A percentile compares a stretch with the other conserved stretches of the same genome.
Conservation (phyloP, 2,329 filamentous ascomycete species). For the Nothomitra cinnamomea region DNA sequence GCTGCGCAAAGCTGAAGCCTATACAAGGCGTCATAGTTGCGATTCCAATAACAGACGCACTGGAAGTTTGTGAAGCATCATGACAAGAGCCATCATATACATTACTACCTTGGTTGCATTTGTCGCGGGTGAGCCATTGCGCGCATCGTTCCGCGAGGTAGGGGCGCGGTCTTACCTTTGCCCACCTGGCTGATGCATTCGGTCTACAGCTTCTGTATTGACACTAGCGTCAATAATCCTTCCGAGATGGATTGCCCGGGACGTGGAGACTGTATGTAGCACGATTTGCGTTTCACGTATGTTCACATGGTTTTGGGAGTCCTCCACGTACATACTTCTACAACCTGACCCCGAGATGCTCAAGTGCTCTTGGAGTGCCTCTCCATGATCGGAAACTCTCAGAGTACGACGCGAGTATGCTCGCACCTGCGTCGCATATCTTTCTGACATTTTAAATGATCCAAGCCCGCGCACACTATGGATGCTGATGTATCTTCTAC, state of each 20-base stretch:
- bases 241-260: slow-evolving; percentile 55
- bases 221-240: slow-evolving; percentile 52
- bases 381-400: too few relatives aligned
- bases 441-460: slow-evolving; percentile 13
- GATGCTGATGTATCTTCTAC: background rate
- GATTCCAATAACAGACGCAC: too few relatives aligned
- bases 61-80: slow-evolving; percentile 12
- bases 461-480: slow-evolving; percentile 9
- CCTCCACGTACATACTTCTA: background rate
- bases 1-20: too few relatives aligned
- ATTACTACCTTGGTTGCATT: slow-evolving; percentile 25
- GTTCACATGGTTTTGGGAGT: background rate
- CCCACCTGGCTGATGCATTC: slow-evolving; percentile 4
- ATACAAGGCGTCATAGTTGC: too few relatives aligned
- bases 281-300: too few relatives aligned
- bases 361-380: too few relatives aligned
- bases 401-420: too few relatives aligned
- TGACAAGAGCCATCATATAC: slow-evolving; percentile 29
- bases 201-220: slow-evolving; percentile 45
- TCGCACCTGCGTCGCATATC: slow-evolving; percentile 23
- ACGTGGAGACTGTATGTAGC: slow-evolving; percentile 30
- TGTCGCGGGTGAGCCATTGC: slow-evolving; percentile 24
- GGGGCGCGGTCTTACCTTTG: slow-evolving; percentile 6
- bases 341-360: background rate
- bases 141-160: slow-evolving; percentile 2